phyloP scores from a whole-genome alignment of 1,284 basidiomycete species.

The Cutaneotrichosporon spelunceum region DNA sequence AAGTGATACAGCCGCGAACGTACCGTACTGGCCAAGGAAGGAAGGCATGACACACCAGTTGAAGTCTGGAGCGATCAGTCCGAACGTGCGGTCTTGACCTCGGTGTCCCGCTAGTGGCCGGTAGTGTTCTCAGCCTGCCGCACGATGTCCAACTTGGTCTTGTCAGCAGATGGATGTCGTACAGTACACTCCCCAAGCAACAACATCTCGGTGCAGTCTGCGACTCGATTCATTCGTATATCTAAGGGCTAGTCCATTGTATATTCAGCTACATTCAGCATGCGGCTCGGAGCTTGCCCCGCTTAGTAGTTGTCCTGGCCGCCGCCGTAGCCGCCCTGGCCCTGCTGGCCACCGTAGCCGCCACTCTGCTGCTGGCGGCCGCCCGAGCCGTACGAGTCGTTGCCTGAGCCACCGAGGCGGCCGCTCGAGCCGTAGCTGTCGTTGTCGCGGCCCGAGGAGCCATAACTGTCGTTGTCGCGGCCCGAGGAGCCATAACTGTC shows the following conservation, averaged over 20 bases:
- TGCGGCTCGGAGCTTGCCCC: background rate
- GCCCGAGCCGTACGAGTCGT: constrained; percentile 11
- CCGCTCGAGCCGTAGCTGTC: constrained; percentile 14
- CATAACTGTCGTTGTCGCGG: constrained; percentile 7
- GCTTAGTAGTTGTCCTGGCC: constrained; percentile 8
- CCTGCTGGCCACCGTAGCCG: constrained; percentile 9
- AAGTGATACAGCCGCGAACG: too few species aligned
- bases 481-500: constrained; percentile 14
- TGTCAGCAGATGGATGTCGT: too few species aligned
- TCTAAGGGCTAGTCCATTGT: background rate
- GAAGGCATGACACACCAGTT: too few species aligned
- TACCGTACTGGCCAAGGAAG: too few species aligned
- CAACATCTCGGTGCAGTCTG: too few species aligned
- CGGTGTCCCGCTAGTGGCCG: too few species aligned
- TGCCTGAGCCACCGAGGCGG: constrained; percentile 6
- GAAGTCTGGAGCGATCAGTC: too few species aligned
- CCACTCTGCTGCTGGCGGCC: background rate
- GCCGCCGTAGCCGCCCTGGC: constrained; percentile 1
- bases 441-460: background rate
- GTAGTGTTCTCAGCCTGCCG: too few species aligned
- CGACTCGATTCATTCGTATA: background rate
- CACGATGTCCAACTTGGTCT: too few species aligned
- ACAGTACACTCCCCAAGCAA: too few species aligned
- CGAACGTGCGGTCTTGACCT: too few species aligned
- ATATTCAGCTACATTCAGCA: background rate